Conservation (phyloP, 1,139 yeast genomes). For the Blastobotrys proliferans region DNA sequence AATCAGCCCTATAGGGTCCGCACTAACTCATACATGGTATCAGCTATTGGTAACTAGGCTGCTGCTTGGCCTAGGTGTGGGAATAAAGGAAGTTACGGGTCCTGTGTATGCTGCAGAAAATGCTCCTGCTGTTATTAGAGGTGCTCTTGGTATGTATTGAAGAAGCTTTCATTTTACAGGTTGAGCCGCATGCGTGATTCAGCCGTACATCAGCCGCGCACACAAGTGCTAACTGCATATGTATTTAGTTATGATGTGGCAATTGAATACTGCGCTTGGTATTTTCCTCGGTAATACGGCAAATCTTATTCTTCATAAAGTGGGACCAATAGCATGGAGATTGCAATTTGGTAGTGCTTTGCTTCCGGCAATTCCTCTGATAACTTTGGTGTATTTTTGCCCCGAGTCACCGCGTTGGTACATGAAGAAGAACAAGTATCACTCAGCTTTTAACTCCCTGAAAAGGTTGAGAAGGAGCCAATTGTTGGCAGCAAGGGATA, state of each 20-base stretch:
- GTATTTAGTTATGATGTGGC: no score
- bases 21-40: slow-evolving; percentile 67
- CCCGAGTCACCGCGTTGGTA: slow-evolving; percentile 59
- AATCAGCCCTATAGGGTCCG: slow-evolving; percentile 38
- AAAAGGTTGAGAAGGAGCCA: slow-evolving; percentile 46
- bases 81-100: slow-evolving; percentile 77
- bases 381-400: slow-evolving; percentile 20
- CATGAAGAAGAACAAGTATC: slow-evolving; percentile 58
- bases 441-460: slow-evolving; percentile 53
- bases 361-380: slow-evolving; percentile 31
- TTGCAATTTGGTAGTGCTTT: slow-evolving; percentile 25
- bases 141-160: slow-evolving; percentile 77
- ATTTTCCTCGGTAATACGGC: slow-evolving; percentile 75
- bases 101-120: slow-evolving; percentile 82
- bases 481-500: slow-evolving; percentile 67
- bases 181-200: no score
- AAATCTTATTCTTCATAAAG: slow-evolving; percentile 54
- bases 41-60: slow-evolving; percentile 71
- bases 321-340: slow-evolving; percentile 37
- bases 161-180: no score
- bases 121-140: slow-evolving; percentile 69
- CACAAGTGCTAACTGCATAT: no score
- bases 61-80: slow-evolving; percentile 71
- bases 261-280: slow-evolving; percentile 81
- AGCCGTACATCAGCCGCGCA: no score